Evolutionary conservation across 805 yeast genomes (phyloP), one percentile per base, ranked within the genome.

Genomic region (Wickerhamomyces bisporus): DNA sequence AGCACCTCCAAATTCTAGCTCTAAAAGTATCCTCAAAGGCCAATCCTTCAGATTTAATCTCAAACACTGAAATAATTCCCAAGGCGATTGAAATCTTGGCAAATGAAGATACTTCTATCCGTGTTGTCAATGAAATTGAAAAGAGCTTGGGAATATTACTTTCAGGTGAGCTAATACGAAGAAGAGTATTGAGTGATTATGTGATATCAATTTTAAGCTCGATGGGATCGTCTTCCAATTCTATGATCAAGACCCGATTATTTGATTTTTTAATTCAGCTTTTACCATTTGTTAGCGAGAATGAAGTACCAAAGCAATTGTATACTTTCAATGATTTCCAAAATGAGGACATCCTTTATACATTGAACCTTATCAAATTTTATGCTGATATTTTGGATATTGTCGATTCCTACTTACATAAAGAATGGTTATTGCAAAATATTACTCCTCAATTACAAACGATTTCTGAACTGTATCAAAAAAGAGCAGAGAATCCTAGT

Each of bases 1-100:
- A 32, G 14, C 43, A 46, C 19, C 26, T 53, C 8, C 54, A 51
- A 31, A 38, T 43, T 13, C 25, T 50, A 5, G 52, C 53, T 3
- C 10, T 54, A 29, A 48, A 42, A 32, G 48, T 50, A 17, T 28
- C 48, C 9, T 27, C 49, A 8, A 49, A 32, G 30, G 52, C 59
- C 1, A 32, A 40, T 6, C 57, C 57, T 1, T 40, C 44, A 6
- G 59, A 54, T 27, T 34, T 51, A 15, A 11, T 54, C 1, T 46
- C 58, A 6, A 48, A 52, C 15, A 48, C 58, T 0, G 51, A 44
- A 26, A 26, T 54, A 4, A 24, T 54, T 8, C 52, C 51, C 15
- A 20, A 20, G 2, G 26, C 37, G 3, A 20, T 53, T 7, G 36
- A 35, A 2, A 24, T 46, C 0, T 14, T 53, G 12, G 25, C 44